A percentile compares a stretch with the other conserved stretches of the same genome.
Evolutionary conservation across 352 stramenopile species (phyloP).

Genomic region (Phytophthora palmivora): DNA sequence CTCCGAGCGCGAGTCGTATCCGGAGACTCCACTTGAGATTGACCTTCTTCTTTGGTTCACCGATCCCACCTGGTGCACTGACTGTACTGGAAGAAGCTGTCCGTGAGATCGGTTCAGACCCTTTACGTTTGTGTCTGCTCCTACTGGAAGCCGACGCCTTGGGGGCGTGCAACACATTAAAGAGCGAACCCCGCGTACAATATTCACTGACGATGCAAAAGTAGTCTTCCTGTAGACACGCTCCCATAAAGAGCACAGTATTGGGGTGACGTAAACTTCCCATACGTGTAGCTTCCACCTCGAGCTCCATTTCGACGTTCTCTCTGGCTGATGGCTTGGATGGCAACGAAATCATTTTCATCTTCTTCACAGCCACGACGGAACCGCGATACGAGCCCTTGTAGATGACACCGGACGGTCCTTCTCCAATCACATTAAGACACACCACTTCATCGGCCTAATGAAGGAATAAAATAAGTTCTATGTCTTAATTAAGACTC

Average conservation of each 20-base stretch:
- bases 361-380: constrained; percentile 88
- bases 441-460: constrained; percentile 88
- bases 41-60: constrained; percentile 56
- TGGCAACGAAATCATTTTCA: constrained; percentile 77
- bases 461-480: not conserved
- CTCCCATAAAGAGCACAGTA: constrained; percentile 98
- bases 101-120: constrained; percentile 24
- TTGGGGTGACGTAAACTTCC: constrained; percentile 97
- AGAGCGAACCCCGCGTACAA: constrained; percentile 94
- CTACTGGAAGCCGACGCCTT: constrained; percentile 39
- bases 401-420: constrained; percentile 82
- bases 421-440: constrained; percentile 80
- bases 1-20: constrained; percentile 82
- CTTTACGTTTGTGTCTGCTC: constrained; percentile 37
- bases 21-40: constrained; percentile 84
- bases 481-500: not conserved
- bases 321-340: constrained; percentile 67
- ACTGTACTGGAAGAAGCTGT: constrained; percentile 26
- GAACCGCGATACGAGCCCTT: constrained; percentile 88
- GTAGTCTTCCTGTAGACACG: constrained; percentile 95
- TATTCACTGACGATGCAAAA: constrained; percentile 98
- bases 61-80: constrained; percentile 19
- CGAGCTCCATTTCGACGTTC: constrained; percentile 84
- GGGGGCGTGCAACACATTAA: constrained; percentile 91
- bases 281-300: constrained; percentile 85